phyloP scores from a whole-genome alignment of 495 filamentous ascomycete genomes.

The Penicillium argentinense region DNA sequence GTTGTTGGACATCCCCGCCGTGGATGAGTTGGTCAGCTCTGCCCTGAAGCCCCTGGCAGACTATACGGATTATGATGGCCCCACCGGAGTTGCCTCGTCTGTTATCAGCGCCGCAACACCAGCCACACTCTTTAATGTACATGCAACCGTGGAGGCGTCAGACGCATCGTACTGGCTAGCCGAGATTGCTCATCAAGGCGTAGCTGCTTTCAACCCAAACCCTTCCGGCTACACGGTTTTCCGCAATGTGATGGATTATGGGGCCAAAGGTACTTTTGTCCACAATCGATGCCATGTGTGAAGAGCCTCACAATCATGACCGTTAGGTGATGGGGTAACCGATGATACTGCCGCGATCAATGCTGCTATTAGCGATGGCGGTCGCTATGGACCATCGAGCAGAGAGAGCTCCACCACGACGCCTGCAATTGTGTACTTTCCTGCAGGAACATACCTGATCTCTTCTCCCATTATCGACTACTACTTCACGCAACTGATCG shows the following conservation, averaged over 20 bases:
- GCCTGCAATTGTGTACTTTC: conserved; percentile 64
- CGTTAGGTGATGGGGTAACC: conserved; percentile 56
- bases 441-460: conserved; percentile 62
- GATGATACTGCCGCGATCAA: conserved; percentile 69
- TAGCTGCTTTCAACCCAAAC: conserved; percentile 56
- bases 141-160: conserved; percentile 19
- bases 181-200: conserved; percentile 63
- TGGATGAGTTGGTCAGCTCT: conserved; percentile 21
- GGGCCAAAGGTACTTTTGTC: conserved; percentile 48
- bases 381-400: conserved; percentile 50
- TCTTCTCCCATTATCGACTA: conserved; percentile 54
- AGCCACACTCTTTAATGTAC: neutral
- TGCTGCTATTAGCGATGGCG: conserved; percentile 53
- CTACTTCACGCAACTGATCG: conserved; percentile 69
- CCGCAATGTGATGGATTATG: conserved; percentile 78
- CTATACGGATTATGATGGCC: conserved; percentile 12
- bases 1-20: conserved; percentile 19
- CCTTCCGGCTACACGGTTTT: conserved; percentile 61
- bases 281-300: neutral
- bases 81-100: conserved; percentile 10
- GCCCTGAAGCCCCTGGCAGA: conserved; percentile 15
- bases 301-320: neutral
- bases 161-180: conserved; percentile 64
- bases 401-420: conserved; percentile 51
- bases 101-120: conserved; percentile 2